Evolutionary conservation across 2,329 filamentous ascomycete genomes (phyloP).

Genomic region (Sporothrix curviconia): DNA sequence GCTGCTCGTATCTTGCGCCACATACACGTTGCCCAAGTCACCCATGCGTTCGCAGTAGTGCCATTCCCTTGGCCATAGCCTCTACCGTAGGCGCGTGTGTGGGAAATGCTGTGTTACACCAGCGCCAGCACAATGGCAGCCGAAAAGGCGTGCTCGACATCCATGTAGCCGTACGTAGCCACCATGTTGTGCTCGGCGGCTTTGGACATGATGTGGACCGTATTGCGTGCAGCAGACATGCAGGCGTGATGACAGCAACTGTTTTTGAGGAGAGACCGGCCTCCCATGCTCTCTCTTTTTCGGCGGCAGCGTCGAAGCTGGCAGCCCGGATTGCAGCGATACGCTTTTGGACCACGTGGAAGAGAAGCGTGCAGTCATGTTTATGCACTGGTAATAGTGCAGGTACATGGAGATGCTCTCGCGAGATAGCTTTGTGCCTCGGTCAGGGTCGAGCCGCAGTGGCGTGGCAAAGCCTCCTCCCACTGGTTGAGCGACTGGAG

Average conservation of each 20-base stretch:
- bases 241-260: constrained; percentile 46
- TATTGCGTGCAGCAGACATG: constrained; percentile 43
- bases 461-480: constrained; percentile 41
- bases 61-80: constrained; percentile 38
- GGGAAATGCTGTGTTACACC: constrained; percentile 47
- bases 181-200: constrained; percentile 44
- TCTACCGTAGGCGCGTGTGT: constrained; percentile 34
- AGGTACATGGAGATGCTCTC: constrained; percentile 37
- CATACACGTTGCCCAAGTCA: constrained; percentile 45
- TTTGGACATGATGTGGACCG: constrained; percentile 41
- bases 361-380: constrained; percentile 49
- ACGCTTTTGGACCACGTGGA: constrained; percentile 45
- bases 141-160: constrained; percentile 50
- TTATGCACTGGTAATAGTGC: constrained; percentile 52
- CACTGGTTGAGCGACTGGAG: constrained; percentile 43
- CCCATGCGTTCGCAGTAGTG: constrained; percentile 44
- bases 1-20: constrained; percentile 32
- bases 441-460: constrained; percentile 43
- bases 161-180: constrained; percentile 52
- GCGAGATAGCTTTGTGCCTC: constrained; percentile 31
- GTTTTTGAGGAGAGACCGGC: constrained; percentile 42
- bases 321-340: constrained; percentile 29
- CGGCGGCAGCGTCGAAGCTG: neutral
- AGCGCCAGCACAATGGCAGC: constrained; percentile 49
- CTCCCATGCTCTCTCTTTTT: constrained; percentile 37